Evolutionary conservation across 192 early-diverging fungal species (phyloP), one percentile per base, ranked within the genome.

Genomic region (Coemansia sp.): DNA sequence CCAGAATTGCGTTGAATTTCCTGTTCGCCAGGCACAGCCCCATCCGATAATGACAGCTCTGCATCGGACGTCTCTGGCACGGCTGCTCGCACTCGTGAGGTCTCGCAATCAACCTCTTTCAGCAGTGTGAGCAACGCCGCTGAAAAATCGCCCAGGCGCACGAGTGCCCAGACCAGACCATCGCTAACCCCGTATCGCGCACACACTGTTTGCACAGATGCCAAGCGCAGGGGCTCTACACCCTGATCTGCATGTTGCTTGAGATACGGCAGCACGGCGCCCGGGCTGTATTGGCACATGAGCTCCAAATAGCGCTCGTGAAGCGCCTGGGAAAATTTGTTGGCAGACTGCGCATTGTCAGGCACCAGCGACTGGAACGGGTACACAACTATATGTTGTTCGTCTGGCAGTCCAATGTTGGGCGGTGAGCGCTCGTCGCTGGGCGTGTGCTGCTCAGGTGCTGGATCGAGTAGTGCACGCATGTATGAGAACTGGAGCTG

Each of bases 291-390:
- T 24, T 50, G 58, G 27, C 78, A 81, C 62, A 81, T 53, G 4
- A 81, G 73, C 66, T 75, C 73, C 57, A 81, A 19, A 39, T 81
- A 81, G 10, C 66, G 69, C 56, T 81, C 78, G 25, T 75, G 78
- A 23, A 69, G 72, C 19, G 56, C 57, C 38, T 71, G 78, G 22
- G 78, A 66, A 35, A 64, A 70, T 19, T 38, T 62, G 58, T 63
- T 73, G 11, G 67, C 27, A 1, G 27, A 59, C 45, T 70, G 64
- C 5, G 41, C 15, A n/a, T 65, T 61, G 21, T 65, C 64, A 1
- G 76, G 76, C 12, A 70, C 67, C 41, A 79, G 58, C 37, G 64
- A 64, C 60, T 57, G 56, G 52, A 79, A 70, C 45, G 76, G 76
- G 19, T 79, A 79, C 9, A 79, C 59, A 12, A 79, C 76, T 3